Base-by-base conservation (phyloP, 768 basidiomycete species). In the Termitomyces sp. region DNA sequence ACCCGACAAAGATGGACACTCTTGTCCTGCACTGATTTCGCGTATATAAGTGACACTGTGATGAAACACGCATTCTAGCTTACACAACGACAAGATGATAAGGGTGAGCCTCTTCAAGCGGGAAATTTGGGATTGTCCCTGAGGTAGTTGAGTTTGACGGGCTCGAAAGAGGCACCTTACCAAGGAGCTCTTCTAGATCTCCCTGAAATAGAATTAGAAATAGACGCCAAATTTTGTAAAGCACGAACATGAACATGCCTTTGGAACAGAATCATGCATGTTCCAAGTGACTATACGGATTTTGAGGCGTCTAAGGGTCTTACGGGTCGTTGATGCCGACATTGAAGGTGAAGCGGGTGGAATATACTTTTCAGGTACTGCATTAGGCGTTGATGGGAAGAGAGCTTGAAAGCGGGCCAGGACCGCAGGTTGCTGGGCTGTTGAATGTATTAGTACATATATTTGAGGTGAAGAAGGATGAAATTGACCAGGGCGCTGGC, bases 1-100 rank as follows among this genome's bases (percentile, higher is more conserved):
- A 85, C 87, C 88, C n/a, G 84, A 86, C 33, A 80, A 72, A n/a
- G 85, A 88, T 6, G 89, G 89, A 64, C 89, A 92, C 75, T 91
- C 89, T 66, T 92, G 89, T 28, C 89, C 89, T 33, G 75, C 73
- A 56, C 74, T 75, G 60, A 37, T 51, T 50, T 66, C 33, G 61
- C 61, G 52, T 60, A 58, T 46, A 47, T 53, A 30, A 68, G 59
- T 40, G 57, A 54, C 31, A 6, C 37, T 50, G 19, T 35, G 50
- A 28, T 30, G 47, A 11, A 48, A 53, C 15, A 47, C 45, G 48
- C 51, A 38, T 38, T 44, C 7, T 26, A 7, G 71, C 86, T 69
- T 67, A 90, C 89, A 91, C 77, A 11, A 91, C 81, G n/a, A 92
- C 72, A 19, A 91, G 69, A 68, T 92, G 89, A 67, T 88, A 91